Evolutionary conservation across 2,329 filamentous ascomycete genomes (phyloP).

Genomic region (Exophiala viscosa): DNA sequence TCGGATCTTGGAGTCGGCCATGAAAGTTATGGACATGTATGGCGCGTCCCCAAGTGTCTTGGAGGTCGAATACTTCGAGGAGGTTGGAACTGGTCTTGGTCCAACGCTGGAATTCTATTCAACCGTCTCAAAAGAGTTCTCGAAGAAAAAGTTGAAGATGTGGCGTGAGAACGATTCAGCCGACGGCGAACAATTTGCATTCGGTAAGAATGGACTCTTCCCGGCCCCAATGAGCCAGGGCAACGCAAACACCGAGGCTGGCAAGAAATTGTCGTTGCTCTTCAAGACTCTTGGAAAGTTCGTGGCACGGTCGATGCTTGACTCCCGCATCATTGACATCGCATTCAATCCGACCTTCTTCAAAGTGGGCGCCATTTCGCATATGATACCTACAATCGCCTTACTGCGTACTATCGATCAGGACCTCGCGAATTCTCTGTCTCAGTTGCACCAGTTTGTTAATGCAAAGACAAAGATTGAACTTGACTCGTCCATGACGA

Average conservation of each 20-base stretch:
- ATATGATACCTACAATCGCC: conserved; percentile 76
- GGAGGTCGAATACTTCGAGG: conserved; percentile 98
- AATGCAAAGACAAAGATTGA: conserved; percentile 78
- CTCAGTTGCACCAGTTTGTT: conserved; percentile 81
- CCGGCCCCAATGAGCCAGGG: conserved; percentile 83
- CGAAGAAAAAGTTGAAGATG: conserved; percentile 92
- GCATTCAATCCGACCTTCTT: conserved; percentile 98
- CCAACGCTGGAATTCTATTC: conserved; percentile 98
- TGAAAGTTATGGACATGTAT: conserved; percentile 99
- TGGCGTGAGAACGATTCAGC: conserved; percentile 86
- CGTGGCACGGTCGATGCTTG: conserved; percentile 95
- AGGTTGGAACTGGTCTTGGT: conserved; percentile 92
- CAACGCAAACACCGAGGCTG: conserved; percentile 68
- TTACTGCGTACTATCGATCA: conserved; percentile 87
- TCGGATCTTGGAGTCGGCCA: conserved; percentile 92
- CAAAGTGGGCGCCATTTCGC: conserved; percentile 72
- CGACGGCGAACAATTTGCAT: conserved; percentile 65
- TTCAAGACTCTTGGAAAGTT: conserved; percentile 97
- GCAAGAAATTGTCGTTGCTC: conserved; percentile 80
- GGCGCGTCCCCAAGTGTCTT: conserved; percentile 93
- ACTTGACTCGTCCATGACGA: conserved; percentile 61
- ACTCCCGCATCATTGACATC: conserved; percentile 95
- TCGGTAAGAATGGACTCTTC: conserved; percentile 79
- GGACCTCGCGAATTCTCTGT: conserved; percentile 77
- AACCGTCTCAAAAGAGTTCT: conserved; percentile 93